A percentile compares a stretch with the other conserved stretches of the same genome.
Conservation (phyloP, 768 basidiomycete genomes). For the Russula sp. region DNA sequence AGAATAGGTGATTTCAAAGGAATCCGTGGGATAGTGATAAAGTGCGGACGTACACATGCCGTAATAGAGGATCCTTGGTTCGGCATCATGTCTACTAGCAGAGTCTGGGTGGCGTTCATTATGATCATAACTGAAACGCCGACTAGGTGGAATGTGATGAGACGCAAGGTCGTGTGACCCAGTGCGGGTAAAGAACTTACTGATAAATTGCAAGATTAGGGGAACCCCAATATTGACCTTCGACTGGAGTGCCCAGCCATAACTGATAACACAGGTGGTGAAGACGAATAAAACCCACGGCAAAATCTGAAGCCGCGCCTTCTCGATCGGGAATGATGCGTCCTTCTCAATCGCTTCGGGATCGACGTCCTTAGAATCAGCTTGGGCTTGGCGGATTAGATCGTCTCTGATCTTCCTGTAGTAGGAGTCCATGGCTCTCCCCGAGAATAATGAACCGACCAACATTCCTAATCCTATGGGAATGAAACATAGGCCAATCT, state of each 20-base stretch:
- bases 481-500: conserved; percentile 75
- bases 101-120: conserved; percentile 58
- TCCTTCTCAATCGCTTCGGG: conserved; percentile 35
- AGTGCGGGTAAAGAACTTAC: conserved; percentile 33
- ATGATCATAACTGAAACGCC: conserved; percentile 46
- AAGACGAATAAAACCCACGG: conserved; percentile 45
- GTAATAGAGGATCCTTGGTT: conserved; percentile 63
- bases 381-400: conserved; percentile 26
- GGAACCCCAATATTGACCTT: conserved; percentile 51
- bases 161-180: conserved; percentile 4
- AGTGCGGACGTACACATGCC: conserved; percentile 55
- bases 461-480: conserved; percentile 71
- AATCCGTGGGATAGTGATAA: background rate
- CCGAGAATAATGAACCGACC: conserved; percentile 57
- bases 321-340: conserved; percentile 57
- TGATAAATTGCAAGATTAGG: conserved; percentile 46
- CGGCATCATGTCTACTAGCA: conserved; percentile 65
- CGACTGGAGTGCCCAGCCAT: conserved; percentile 59
- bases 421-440: conserved; percentile 63
- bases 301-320: conserved; percentile 50
- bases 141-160: conserved; percentile 39
- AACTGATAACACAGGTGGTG: conserved; percentile 45
- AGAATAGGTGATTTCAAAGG: background rate
- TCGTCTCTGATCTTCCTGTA: conserved; percentile 46
- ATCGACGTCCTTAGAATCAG: conserved; percentile 29